Evolutionary conservation across 305 asterid species (phyloP).

Genomic region (Coffea humblotiana): DNA sequence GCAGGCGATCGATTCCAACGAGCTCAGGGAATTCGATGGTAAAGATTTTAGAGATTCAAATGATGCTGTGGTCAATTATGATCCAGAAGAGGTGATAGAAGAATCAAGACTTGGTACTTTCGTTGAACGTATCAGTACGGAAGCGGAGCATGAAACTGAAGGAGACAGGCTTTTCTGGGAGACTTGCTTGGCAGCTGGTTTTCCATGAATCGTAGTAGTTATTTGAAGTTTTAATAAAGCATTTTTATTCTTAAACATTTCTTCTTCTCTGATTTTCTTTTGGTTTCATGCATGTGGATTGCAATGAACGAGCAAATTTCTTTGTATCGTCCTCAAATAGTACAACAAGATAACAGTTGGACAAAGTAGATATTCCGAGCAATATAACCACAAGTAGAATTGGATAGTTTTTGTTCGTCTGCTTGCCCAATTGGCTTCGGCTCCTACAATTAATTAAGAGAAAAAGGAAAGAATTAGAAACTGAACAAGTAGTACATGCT

Average conservation of each 20-base stretch:
- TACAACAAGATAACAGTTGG: no score
- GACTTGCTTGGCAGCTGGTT: conserved; percentile 18
- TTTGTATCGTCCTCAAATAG: no score
- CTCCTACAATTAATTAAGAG: no score
- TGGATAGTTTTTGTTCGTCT: neutral
- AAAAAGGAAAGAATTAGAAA: no score
- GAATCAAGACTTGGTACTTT: neutral
- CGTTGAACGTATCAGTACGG: neutral
- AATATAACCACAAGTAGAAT: no score
- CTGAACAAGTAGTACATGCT: no score
- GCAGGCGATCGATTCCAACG: conserved; percentile 1
- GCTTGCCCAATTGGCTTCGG: neutral
- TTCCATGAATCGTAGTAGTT: neutral
- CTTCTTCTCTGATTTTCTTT: neutral
- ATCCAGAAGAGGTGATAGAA: neutral
- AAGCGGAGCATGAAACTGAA: neutral
- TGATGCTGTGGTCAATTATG: neutral
- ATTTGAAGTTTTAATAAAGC: neutral
- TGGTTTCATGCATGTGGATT: no score
- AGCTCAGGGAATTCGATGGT: neutral
- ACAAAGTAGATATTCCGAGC: no score
- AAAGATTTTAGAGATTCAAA: conserved; percentile 4
- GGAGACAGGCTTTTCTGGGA: conserved; percentile 20
- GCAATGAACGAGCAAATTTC: no score
- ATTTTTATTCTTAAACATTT: no score